These are phyloP conservation scores for Aspergillus taichungensis DNA, from an alignment of 495 filamentous ascomycete genomes.

Conservation along the genomic window DNA sequence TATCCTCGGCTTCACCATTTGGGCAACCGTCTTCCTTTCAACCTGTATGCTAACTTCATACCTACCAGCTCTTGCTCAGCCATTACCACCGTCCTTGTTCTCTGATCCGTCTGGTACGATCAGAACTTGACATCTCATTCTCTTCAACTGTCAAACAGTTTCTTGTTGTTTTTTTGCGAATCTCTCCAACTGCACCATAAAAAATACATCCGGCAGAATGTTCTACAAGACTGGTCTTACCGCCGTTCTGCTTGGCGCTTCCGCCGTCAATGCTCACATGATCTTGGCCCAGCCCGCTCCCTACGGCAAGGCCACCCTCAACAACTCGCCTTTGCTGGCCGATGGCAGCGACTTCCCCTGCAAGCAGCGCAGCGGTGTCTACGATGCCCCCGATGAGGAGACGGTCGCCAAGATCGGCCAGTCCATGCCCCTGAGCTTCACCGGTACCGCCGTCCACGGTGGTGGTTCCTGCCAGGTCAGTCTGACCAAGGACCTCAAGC, in stretches of 20 bases:
- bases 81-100: slow-evolving; percentile 9
- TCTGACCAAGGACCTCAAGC: slow-evolving; percentile 63
- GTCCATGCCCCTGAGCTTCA: slow-evolving; percentile 19
- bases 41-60: neutral
- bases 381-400: slow-evolving; percentile 13
- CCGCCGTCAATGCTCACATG: slow-evolving; percentile 55
- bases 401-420: slow-evolving; percentile 27
- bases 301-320: slow-evolving; percentile 41
- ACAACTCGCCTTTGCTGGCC: slow-evolving; percentile 52
- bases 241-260: slow-evolving; percentile 38
- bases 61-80: too few species aligned
- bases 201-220: slow-evolving; percentile 28
- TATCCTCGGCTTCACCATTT: too few species aligned
- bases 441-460: slow-evolving; percentile 61
- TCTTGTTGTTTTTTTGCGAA: neutral
- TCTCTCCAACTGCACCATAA: neutral
- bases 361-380: slow-evolving; percentile 39
- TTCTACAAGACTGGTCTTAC: slow-evolving; percentile 26
- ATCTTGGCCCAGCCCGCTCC: slow-evolving; percentile 61
- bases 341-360: slow-evolving; percentile 71
- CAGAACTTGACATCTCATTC: slow-evolving; percentile 13
- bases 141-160: slow-evolving; percentile 19
- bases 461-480: slow-evolving; percentile 86
- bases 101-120: slow-evolving; percentile 38
- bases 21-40: too few species aligned